Evolutionary conservation across 108 stramenopile genomes (phyloP).

Genomic region (Cyclotella sp.): DNA sequence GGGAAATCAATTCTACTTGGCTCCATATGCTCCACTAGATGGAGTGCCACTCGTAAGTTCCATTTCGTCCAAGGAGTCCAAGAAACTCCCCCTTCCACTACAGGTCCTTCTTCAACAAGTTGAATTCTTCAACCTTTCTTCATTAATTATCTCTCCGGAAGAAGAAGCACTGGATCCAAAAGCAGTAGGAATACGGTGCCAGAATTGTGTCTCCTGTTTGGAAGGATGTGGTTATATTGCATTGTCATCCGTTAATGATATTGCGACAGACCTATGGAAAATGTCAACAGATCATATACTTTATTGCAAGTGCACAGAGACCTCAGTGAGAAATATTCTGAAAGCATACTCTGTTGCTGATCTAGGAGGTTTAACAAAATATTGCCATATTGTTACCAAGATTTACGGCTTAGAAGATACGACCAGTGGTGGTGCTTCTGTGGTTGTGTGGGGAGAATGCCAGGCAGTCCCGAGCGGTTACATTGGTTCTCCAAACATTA

Average conservation of each 20-base stretch:
- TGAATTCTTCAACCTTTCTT: conserved; percentile 21
- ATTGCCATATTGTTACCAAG: conserved; percentile 3
- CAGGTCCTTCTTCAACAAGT: conserved; percentile 17
- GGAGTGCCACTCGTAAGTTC: conserved; percentile 14
- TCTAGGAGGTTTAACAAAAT: neutral
- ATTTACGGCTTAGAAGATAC: conserved; percentile 7
- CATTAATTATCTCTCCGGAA: neutral
- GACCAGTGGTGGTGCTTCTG: neutral
- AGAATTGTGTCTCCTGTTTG: conserved; percentile 13
- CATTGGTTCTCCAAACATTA: conserved; percentile 12
- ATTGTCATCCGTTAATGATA: neutral
- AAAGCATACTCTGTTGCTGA: neutral
- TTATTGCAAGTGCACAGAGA: conserved; percentile 5
- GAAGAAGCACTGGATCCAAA: neutral
- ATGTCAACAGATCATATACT: neutral
- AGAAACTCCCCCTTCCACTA: conserved; percentile 1
- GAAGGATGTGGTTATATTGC: conserved; percentile 11
- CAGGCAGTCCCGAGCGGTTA: conserved; percentile 17
- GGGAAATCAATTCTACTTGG: conserved; percentile 12
- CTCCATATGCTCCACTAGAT: neutral
- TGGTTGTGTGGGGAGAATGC: conserved; percentile 14
- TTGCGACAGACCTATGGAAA: conserved; percentile 1
- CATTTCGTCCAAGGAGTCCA: conserved; percentile 9
- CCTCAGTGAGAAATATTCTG: neutral
- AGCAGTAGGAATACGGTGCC: conserved; percentile 15